These are phyloP conservation scores for Diplogelasinospora grovesii DNA, from an alignment of 495 filamentous ascomycete species.

Conservation along the genomic window DNA sequence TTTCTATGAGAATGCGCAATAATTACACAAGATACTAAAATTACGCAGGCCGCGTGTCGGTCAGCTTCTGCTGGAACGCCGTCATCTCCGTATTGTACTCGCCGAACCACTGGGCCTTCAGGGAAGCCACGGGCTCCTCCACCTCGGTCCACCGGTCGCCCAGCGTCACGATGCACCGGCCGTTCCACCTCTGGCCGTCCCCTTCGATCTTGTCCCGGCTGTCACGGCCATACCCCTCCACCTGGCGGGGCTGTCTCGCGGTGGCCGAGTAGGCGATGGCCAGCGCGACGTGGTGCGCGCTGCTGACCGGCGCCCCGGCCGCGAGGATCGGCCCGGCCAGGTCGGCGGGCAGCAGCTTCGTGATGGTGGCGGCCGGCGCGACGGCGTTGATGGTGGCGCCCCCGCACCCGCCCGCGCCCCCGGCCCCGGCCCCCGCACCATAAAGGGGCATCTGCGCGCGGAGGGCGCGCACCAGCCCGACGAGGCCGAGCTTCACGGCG, in stretches of 20 bases:
- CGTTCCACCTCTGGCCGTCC: neutral
- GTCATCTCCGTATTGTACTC: neutral
- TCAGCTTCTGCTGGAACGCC: neutral
- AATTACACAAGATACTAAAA: too few species aligned
- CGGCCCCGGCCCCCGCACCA: too few species aligned
- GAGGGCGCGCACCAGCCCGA: neutral
- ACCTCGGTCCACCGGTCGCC: neutral
- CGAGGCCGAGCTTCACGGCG: neutral
- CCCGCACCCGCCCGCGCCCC: too few species aligned
- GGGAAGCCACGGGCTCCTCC: neutral
- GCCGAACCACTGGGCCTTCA: neutral
- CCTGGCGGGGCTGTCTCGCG: neutral
- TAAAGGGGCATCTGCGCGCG: neutral
- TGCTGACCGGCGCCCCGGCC: neutral
- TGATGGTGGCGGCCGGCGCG: neutral
- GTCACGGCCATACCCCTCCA: neutral
- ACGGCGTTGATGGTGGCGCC: constrained; percentile 2
- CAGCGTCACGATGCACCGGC: neutral
- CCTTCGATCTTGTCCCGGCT: too few species aligned
- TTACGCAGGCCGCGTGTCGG: too few species aligned
- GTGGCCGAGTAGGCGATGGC: neutral
- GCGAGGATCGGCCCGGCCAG: neutral
- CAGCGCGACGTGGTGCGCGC: neutral
- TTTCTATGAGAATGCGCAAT: too few species aligned
- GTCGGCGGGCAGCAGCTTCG: neutral